A percentile compares a stretch with the other conserved stretches of the same genome.
phyloP scores from a whole-genome alignment of 768 basidiomycete species.

The Boletellus ananiceps region DNA sequence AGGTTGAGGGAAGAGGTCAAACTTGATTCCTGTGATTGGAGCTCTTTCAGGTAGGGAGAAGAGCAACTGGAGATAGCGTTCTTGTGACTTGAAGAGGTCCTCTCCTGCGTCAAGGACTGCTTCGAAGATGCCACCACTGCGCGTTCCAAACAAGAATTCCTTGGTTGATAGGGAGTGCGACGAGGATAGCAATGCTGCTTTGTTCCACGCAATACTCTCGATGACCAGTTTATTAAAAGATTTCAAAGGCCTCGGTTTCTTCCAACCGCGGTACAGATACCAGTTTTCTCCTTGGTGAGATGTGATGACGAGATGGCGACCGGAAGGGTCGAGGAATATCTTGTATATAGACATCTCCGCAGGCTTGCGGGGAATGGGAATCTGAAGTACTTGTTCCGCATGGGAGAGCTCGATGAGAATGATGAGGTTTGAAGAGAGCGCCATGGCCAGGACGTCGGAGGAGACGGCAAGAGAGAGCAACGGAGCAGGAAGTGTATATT shows the following conservation, averaged over 20 bases:
- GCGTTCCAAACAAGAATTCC: slow-evolving; percentile 82
- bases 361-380: slow-evolving; percentile 70
- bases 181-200: slow-evolving; percentile 56
- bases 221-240: slow-evolving; percentile 77
- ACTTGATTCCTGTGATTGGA: slow-evolving; percentile 80
- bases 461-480: slow-evolving; percentile 78
- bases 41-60: slow-evolving; percentile 78
- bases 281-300: slow-evolving; percentile 89
- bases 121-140: slow-evolving; percentile 84
- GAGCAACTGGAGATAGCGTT: slow-evolving; percentile 69
- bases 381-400: slow-evolving; percentile 79
- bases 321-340: slow-evolving; percentile 90
- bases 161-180: slow-evolving; percentile 69
- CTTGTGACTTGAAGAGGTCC: slow-evolving; percentile 87
- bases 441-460: slow-evolving; percentile 86
- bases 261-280: slow-evolving; percentile 80
- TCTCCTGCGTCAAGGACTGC: slow-evolving; percentile 87
- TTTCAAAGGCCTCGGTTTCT: slow-evolving; percentile 77
- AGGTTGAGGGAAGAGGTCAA: slow-evolving; percentile 65
- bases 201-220: slow-evolving; percentile 92
- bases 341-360: slow-evolving; percentile 75
- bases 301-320: slow-evolving; percentile 83
- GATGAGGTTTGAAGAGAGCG: slow-evolving; percentile 66
- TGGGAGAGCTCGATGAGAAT: slow-evolving; percentile 88
- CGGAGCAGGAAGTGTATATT: slow-evolving; percentile 83